Evolutionary conservation across 1,284 basidiomycete species (phyloP), one percentile per base, ranked within the genome.

Genomic region (Ceratobasidium sp.): DNA sequence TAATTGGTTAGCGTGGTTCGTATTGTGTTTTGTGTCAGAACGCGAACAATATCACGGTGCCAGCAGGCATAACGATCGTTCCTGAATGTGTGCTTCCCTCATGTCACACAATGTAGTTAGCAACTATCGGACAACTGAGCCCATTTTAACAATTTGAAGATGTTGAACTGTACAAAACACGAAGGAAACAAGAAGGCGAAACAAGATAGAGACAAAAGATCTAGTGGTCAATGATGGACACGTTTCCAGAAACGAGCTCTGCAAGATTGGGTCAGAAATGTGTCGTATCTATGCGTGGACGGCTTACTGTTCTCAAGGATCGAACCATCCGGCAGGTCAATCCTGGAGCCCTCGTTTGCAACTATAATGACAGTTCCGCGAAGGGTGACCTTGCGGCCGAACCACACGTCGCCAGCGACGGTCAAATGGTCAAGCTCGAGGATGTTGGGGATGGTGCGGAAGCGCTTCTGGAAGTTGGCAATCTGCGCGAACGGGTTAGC

Each of bases 401-500:
- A 98, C 82, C 91, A 91, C 13, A 99, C 95, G 79, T 98, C 96
- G 35, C 96, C 96, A 70, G 93, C 93, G 58, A 99, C 94, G 3
- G 96, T 99, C 77, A 98, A 84, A 80, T 98, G 96, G 81, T 98
- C 96, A 69, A 98, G 85, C 79, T 97, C 96, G 73, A 93, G 82
- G 74, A 96, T 93, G 79, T 91, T 91, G 58, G 96, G 96, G 75
- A 98, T 96, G 80, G 91, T 93, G 87, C 96, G 97, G 90, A 96
- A 96, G 55, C 94, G 86, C 81, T 95, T 96, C 83, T 98, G 94
- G 87, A 98, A 98, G 79, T 95, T 90, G 75, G 93, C 91, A 69
- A 98, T 97, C 91, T 94, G 82, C 76, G 83, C 80, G 67, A 78
- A 74, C 10, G 54, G 58, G 31, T 22, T n/a, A n/a, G n/a, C n/a